Conservation (phyloP, 2,329 filamentous ascomycete species). For the Botryotinia narcissicola region DNA sequence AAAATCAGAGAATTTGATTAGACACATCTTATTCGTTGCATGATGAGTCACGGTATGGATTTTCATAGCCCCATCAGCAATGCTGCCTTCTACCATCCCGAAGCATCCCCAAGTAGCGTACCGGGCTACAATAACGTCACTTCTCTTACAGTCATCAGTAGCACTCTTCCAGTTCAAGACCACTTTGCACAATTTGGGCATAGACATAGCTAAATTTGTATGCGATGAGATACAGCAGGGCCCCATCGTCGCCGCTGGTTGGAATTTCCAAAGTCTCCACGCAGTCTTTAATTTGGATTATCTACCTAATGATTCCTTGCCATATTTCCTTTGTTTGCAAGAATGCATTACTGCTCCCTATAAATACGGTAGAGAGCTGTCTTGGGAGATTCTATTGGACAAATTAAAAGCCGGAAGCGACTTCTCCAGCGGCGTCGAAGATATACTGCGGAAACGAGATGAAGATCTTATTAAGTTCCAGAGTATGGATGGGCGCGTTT, state of each 20-base stretch:
- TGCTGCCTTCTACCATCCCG: background rate
- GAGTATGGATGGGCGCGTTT: background rate
- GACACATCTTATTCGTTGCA: background rate
- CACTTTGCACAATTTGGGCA: background rate
- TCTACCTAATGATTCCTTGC: background rate
- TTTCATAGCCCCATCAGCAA: background rate
- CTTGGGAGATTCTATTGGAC: background rate
- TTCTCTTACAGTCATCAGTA: background rate
- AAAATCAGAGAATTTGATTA: background rate
- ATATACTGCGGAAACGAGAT: background rate
- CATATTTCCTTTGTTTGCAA: background rate
- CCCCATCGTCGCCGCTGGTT: background rate
- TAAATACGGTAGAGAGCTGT: background rate
- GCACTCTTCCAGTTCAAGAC: background rate
- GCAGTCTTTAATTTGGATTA: background rate
- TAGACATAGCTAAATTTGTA: background rate
- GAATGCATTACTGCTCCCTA: fast-evolving
- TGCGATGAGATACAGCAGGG: background rate
- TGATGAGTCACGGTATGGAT: background rate
- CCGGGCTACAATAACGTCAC: background rate
- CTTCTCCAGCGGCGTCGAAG: background rate
- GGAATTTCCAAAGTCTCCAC: background rate
- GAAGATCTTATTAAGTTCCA: background rate
- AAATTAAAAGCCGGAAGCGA: background rate
- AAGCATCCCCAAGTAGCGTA: background rate